Conservation (phyloP, 768 basidiomycete species). For the Coprinopsis cinerea region DNA sequence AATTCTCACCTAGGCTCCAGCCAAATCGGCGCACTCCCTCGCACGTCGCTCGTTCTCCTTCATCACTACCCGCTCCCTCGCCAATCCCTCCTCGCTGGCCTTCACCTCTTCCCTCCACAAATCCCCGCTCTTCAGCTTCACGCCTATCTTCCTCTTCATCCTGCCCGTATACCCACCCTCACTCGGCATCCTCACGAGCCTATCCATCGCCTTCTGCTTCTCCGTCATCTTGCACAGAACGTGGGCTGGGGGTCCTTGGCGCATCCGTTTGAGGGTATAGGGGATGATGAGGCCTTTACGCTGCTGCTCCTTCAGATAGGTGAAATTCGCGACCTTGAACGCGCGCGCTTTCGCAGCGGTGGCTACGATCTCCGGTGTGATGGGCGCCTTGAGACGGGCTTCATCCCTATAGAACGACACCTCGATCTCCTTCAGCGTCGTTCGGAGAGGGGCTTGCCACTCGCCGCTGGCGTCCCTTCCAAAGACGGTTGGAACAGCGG, state of each 20-base stretch:
- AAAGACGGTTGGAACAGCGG: slow-evolving; percentile 13
- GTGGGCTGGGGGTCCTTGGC: slow-evolving; percentile 60
- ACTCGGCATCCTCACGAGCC: slow-evolving; percentile 44
- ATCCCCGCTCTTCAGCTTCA: slow-evolving; percentile 37
- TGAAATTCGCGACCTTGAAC: slow-evolving; percentile 60
- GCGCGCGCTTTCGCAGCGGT: slow-evolving; percentile 50
- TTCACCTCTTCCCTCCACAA: slow-evolving; percentile 29
- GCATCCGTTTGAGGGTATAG: slow-evolving; percentile 39
- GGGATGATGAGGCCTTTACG: slow-evolving; percentile 54
- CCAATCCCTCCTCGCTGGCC: background rate
- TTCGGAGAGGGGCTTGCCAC: slow-evolving; percentile 30
- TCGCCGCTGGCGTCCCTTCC: slow-evolving; percentile 34
- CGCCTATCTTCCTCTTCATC: slow-evolving; percentile 53
- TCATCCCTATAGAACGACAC: slow-evolving; percentile 33
- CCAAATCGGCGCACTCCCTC: background rate
- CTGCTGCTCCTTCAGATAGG: slow-evolving; percentile 54
- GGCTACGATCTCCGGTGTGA: slow-evolving; percentile 42
- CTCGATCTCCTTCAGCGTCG: slow-evolving; percentile 25
- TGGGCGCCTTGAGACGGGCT: slow-evolving; percentile 35
- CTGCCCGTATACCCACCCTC: slow-evolving; percentile 69
- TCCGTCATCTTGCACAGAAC: slow-evolving; percentile 47
- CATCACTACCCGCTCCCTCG: background rate
- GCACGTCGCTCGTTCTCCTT: background rate
- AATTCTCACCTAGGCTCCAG: too few relatives aligned
- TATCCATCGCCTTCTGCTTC: slow-evolving; percentile 41